Percentiles rank a stretch among this genome's conserved stretches.
These are phyloP conservation scores for Solanum chacoense DNA, from an alignment of 305 asterid genomes.

Conservation along the genomic window DNA sequence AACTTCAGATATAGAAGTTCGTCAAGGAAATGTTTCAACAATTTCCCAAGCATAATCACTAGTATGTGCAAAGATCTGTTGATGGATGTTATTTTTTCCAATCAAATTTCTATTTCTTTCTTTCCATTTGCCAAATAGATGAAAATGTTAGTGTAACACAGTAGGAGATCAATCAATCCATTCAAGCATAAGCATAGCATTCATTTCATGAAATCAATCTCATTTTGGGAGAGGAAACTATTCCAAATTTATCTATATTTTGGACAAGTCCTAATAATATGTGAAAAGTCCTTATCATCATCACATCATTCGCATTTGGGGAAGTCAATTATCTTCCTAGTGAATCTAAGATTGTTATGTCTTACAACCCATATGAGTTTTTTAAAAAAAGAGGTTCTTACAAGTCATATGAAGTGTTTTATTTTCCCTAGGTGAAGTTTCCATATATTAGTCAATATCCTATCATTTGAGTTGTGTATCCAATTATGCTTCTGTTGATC, in stretches of 20 bases:
- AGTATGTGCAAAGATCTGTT: neutral
- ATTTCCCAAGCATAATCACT: neutral
- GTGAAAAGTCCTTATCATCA: neutral
- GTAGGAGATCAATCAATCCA: neutral
- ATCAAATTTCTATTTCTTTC: neutral
- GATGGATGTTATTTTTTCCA: neutral
- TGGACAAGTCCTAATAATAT: neutral
- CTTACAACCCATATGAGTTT: neutral
- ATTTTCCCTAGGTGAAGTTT: neutral
- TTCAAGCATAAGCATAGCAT: neutral
- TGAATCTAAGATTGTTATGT: neutral
- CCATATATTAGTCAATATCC: neutral
- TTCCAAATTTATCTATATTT: neutral
- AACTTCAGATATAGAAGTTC: neutral
- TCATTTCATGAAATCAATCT: neutral
- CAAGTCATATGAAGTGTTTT: neutral
- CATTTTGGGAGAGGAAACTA: neutral
- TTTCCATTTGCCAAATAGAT: neutral
- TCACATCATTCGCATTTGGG: neutral
- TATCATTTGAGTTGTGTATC: neutral
- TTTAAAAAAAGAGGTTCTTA: neutral
- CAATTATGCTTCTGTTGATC: neutral
- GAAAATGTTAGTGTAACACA: neutral
- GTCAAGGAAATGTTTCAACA: neutral
- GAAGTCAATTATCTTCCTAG: neutral